Conservation (phyloP, 768 basidiomycete species). For the Cyathus striatus region DNA sequence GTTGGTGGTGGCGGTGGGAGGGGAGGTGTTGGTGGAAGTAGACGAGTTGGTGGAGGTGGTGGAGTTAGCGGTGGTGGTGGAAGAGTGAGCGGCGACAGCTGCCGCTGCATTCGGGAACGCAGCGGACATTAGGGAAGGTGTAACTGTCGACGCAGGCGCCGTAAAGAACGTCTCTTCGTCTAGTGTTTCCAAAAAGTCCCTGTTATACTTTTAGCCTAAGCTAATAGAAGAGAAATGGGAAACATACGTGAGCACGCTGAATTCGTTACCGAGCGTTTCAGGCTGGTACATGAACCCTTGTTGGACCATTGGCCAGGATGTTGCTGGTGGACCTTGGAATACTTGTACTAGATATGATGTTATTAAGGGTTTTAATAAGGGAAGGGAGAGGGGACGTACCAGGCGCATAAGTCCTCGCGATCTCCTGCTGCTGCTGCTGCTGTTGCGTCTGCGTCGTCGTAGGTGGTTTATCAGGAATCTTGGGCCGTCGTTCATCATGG, state of each 20-base stretch:
- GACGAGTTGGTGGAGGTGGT: constrained; percentile 4
- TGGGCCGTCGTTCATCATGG: constrained; percentile 75
- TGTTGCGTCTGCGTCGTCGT: constrained; percentile 16
- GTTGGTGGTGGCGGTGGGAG: constrained; percentile 6
- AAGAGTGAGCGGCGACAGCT: constrained; percentile 6
- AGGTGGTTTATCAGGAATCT: constrained; percentile 39
- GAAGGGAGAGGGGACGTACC: constrained; percentile 23
- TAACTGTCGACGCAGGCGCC: constrained; percentile 46
- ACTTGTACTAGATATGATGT: constrained; percentile 25
- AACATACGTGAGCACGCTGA: constrained; percentile 72
- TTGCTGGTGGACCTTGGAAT: constrained; percentile 26
- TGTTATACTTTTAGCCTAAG: constrained; percentile 19
- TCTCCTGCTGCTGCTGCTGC: too few relatives aligned
- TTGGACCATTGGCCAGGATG: constrained; percentile 53
- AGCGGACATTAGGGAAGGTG: constrained; percentile 45
- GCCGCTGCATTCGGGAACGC: constrained; percentile 19
- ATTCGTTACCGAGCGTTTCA: constrained; percentile 76
- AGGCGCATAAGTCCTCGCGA: constrained; percentile 39
- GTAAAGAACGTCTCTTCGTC: constrained; percentile 82
- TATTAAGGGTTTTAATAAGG: background rate
- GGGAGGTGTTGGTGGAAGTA: constrained; percentile 4
- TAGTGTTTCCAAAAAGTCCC: constrained; percentile 85
- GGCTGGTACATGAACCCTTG: constrained; percentile 62
- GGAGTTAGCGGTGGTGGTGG: constrained; percentile 6
- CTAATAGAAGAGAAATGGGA: background rate